Percentiles rank a stretch among this genome's conserved stretches.
Evolutionary conservation across 2,329 filamentous ascomycete species (phyloP).

Genomic region (Aspergillus fijiensis): DNA sequence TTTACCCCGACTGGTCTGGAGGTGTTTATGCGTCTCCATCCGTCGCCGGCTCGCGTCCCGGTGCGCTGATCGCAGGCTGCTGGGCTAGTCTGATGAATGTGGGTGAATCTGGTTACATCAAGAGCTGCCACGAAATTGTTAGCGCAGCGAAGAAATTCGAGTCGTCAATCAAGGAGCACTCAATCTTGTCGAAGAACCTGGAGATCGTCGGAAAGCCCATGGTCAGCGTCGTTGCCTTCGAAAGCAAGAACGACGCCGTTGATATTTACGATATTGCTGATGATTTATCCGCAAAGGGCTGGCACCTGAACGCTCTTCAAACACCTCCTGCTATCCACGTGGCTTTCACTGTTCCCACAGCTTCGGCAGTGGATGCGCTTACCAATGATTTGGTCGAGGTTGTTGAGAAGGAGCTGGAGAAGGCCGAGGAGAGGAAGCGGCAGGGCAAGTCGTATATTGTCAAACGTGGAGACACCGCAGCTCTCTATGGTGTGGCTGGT

Average conservation of each 20-base stretch:
- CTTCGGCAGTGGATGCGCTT: slow-evolving; percentile 75
- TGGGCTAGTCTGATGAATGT: slow-evolving; percentile 90
- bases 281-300: slow-evolving; percentile 77
- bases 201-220: slow-evolving; percentile 80
- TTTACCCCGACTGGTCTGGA: slow-evolving; percentile 90
- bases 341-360: slow-evolving; percentile 85
- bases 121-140: slow-evolving; percentile 84
- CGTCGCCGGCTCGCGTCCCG: slow-evolving; percentile 86
- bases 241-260: slow-evolving; percentile 65
- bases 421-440: slow-evolving; percentile 67
- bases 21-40: slow-evolving; percentile 94
- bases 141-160: slow-evolving; percentile 81
- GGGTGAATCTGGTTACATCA: slow-evolving; percentile 83
- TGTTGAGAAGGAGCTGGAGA: slow-evolving; percentile 70
- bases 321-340: slow-evolving; percentile 89
- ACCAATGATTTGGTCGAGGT: slow-evolving; percentile 65
- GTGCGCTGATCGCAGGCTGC: slow-evolving; percentile 90
- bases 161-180: slow-evolving; percentile 68
- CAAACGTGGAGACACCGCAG: slow-evolving; percentile 69
- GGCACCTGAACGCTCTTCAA: slow-evolving; percentile 95
- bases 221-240: slow-evolving; percentile 88
- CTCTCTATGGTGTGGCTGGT: slow-evolving; percentile 91
- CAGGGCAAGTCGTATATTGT: slow-evolving; percentile 56
- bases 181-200: slow-evolving; percentile 69
- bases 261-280: slow-evolving; percentile 95